Percentiles rank a stretch among this genome's conserved stretches.
Conservation (phyloP, 805 yeast species). For the Schwanniomyces vanrijiae region DNA sequence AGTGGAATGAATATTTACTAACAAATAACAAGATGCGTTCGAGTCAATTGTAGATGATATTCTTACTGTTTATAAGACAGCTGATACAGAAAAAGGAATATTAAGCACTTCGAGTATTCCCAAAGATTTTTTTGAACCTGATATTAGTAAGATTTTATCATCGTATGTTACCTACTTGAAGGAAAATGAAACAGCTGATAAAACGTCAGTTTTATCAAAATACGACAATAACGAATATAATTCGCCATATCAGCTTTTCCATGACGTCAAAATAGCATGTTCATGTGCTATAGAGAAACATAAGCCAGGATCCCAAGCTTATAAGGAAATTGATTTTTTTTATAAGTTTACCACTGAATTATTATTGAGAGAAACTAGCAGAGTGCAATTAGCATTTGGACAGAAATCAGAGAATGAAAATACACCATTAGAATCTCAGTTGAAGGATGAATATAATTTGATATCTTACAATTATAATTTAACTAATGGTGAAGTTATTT, state of each 20-base stretch:
- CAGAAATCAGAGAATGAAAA: constrained; percentile 15
- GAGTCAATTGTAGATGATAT: constrained; percentile 19
- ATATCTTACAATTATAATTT: constrained; percentile 53
- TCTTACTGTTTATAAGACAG: constrained; percentile 22
- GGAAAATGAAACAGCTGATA: constrained; percentile 20
- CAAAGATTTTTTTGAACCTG: constrained; percentile 43
- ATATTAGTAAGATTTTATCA: constrained; percentile 42
- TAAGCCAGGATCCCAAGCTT: constrained; percentile 49
- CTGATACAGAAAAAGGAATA: constrained; percentile 23
- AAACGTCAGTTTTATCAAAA: constrained; percentile 45
- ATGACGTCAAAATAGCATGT: constrained; percentile 63
- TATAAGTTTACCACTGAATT: constrained; percentile 63
- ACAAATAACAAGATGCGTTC: constrained; percentile 9
- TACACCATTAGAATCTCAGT: constrained; percentile 39
- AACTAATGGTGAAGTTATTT: constrained; percentile 61
- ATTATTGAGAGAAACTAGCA: constrained; percentile 58
- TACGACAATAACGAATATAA: constrained; percentile 39
- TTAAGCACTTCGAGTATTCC: constrained; percentile 36
- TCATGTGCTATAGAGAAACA: constrained; percentile 47
- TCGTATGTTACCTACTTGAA: constrained; percentile 41
- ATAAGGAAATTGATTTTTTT: constrained; percentile 58
- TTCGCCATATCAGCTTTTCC: constrained; percentile 57
- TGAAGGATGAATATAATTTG: constrained; percentile 59
- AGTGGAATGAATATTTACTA: background rate
- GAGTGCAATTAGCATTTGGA: constrained; percentile 33